Base-by-base conservation (phyloP, 2,329 filamentous ascomycete genomes). In the Thelonectria rubi region DNA sequence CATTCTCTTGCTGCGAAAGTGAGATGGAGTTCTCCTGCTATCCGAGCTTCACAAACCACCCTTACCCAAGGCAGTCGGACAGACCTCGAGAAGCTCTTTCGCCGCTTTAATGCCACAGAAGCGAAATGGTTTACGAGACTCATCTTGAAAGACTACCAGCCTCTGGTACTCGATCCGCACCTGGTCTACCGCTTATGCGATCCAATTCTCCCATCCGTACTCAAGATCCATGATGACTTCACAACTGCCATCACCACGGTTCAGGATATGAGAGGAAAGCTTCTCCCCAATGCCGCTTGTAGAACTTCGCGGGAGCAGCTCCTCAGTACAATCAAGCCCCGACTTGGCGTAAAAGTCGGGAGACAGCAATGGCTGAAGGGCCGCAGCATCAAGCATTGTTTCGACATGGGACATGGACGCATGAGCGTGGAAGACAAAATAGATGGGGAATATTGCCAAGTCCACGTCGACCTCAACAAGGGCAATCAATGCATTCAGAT, bases 391-490 rank as follows among this genome's bases (percentile, higher is more conserved):
- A 89, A 92, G 61, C 86, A 95, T 72, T 94, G 91, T 72, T 76
- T 91, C 18, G 81, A 87, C 17, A 86, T 94, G 80, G 80, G 84
- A 2, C 82, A 80, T 5, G 81, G 82, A 0, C 79, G 84, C 15
- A 84, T 94, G 85, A 91, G 89, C 60, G 84, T 93, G 21, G 92
- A 97, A 74, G 83, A 88, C 53, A 97, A 97, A 73, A 87, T 96
- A 63, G 93, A 97, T 69, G 93, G 91, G 12, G 93, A 97, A 75
- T 97, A 95, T 67, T 96, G 92, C 68, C 93, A 97, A 74, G 87
- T 97, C 30, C 93, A 97, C 70, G 80, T 97, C 40, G 88, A 96
- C 71, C 78, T 91, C 7, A 79, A 79, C 9, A 86, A 84, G 51
- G 78, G 78, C 15, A 73, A 60, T 1, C 72, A 83, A 1, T 84